Evolutionary conservation across 192 early-diverging fungal species (phyloP).

Genomic region (Backusella westeae): DNA sequence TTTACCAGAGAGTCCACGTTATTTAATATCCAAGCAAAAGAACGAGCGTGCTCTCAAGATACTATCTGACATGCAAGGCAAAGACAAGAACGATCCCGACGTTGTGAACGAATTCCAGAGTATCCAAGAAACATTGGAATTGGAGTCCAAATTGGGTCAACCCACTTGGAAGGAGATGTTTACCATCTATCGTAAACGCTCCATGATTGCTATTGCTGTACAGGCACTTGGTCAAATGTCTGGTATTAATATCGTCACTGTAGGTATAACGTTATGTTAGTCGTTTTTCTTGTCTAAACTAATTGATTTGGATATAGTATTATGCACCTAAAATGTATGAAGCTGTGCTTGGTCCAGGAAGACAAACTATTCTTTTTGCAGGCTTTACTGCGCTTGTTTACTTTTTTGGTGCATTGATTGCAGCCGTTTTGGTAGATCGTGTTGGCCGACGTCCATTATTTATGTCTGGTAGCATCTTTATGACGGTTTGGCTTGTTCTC

Average conservation of each 20-base stretch:
- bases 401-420: conserved; percentile 14
- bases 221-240: conserved; percentile 20
- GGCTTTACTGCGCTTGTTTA: conserved; percentile 16
- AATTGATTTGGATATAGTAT: conserved; percentile 2
- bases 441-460: conserved; percentile 25
- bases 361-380: not conserved
- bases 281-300: not conserved
- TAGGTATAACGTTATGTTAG: not conserved
- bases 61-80: conserved; percentile 29
- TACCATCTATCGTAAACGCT: conserved; percentile 22
- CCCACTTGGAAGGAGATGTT: conserved; percentile 38
- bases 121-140: conserved; percentile 48
- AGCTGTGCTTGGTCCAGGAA: conserved; percentile 3
- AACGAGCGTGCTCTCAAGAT: conserved; percentile 59
- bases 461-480: conserved; percentile 20
- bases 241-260: conserved; percentile 24
- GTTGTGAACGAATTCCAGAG: conserved; percentile 63
- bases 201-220: conserved; percentile 22
- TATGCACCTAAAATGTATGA: conserved; percentile 28
- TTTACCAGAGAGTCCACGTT: conserved; percentile 85
- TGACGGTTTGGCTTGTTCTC: conserved; percentile 25
- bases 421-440: conserved; percentile 5
- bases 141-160: conserved; percentile 36
- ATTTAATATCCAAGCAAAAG: conserved; percentile 62
- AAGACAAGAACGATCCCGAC: conserved; percentile 30